Conservation (phyloP, 345 rosid genomes). For the Euclidium syriacum region DNA sequence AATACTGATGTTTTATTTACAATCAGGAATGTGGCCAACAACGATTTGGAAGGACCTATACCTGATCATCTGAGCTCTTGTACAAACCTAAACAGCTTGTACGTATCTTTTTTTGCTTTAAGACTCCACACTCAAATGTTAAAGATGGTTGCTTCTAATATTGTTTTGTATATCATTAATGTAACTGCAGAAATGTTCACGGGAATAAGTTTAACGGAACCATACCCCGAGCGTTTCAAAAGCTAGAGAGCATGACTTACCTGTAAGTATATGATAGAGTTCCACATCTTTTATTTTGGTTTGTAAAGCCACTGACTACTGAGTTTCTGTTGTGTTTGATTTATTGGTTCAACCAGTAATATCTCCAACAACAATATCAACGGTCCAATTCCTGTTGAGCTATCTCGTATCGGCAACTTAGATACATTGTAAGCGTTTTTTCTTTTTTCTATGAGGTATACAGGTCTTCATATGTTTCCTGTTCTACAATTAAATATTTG, state of each 20-base stretch:
- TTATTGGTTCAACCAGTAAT: slow-evolving; percentile 41
- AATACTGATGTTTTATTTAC: slow-evolving; percentile 7
- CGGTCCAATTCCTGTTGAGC: slow-evolving; percentile 81
- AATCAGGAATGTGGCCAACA: slow-evolving; percentile 80
- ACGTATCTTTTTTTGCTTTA: slow-evolving; percentile 19
- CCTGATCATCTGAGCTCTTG: slow-evolving; percentile 88
- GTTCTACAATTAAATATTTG: neutral
- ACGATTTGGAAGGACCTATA: slow-evolving; percentile 74
- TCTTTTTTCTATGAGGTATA: neutral
- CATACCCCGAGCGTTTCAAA: slow-evolving; percentile 71
- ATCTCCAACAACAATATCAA: slow-evolving; percentile 69
- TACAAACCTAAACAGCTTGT: slow-evolving; percentile 90
- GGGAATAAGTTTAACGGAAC: slow-evolving; percentile 79
- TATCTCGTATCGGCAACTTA: slow-evolving; percentile 86
- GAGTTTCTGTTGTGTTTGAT: slow-evolving; percentile 1
- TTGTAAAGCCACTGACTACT: neutral
- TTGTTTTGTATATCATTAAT: slow-evolving; percentile 10
- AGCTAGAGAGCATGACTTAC: slow-evolving; percentile 87
- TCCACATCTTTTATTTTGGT: neutral
- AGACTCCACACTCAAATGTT: neutral
- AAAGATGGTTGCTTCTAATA: neutral
- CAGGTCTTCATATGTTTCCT: slow-evolving; percentile 1
- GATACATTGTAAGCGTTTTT: slow-evolving; percentile 69
- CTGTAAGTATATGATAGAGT: slow-evolving; percentile 47
- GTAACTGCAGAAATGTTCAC: slow-evolving; percentile 60